Conservation (phyloP, 2,329 filamentous ascomycete species). For the Sporothrix globosa region DNA sequence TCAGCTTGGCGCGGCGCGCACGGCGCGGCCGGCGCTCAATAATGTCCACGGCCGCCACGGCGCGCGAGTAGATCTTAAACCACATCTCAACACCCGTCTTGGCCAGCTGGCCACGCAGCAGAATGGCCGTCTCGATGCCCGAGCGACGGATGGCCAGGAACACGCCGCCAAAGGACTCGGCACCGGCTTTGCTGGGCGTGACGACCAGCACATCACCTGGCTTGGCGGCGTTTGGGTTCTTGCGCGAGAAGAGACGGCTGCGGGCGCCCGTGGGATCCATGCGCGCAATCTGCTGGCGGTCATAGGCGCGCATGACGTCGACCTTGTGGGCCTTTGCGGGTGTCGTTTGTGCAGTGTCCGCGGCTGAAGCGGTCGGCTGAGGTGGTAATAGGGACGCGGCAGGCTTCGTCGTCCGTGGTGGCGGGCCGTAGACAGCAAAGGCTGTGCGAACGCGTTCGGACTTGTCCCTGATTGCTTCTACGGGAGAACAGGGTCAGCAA, state of each 20-base stretch:
- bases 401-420: slow-evolving; percentile 26
- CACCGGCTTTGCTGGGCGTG: slow-evolving; percentile 73
- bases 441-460: slow-evolving; percentile 44
- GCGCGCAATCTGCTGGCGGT: slow-evolving; percentile 66
- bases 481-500: slow-evolving; percentile 24
- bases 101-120: slow-evolving; percentile 84
- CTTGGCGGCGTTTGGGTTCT: slow-evolving; percentile 76
- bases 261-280: slow-evolving; percentile 87
- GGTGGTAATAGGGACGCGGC: slow-evolving; percentile 23
- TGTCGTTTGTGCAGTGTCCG: slow-evolving; percentile 25
- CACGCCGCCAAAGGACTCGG: slow-evolving; percentile 88
- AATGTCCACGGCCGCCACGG: slow-evolving; percentile 88
- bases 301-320: slow-evolving; percentile 69
- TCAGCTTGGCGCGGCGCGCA: slow-evolving; percentile 82
- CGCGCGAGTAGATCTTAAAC: slow-evolving; percentile 92
- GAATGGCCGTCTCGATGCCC: slow-evolving; percentile 85
- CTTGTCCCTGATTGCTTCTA: slow-evolving; percentile 34
- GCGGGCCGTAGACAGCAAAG: slow-evolving; percentile 54
- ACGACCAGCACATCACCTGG: slow-evolving; percentile 91
- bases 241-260: slow-evolving; percentile 75
- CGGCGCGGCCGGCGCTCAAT: slow-evolving; percentile 84
- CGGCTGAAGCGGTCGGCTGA: background rate
- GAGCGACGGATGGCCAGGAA: slow-evolving; percentile 83
- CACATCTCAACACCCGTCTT: slow-evolving; percentile 94
- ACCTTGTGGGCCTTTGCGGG: slow-evolving; percentile 33